Evolutionary conservation across 495 filamentous ascomycete genomes (phyloP).

Genomic region (Rusavskia elegans): DNA sequence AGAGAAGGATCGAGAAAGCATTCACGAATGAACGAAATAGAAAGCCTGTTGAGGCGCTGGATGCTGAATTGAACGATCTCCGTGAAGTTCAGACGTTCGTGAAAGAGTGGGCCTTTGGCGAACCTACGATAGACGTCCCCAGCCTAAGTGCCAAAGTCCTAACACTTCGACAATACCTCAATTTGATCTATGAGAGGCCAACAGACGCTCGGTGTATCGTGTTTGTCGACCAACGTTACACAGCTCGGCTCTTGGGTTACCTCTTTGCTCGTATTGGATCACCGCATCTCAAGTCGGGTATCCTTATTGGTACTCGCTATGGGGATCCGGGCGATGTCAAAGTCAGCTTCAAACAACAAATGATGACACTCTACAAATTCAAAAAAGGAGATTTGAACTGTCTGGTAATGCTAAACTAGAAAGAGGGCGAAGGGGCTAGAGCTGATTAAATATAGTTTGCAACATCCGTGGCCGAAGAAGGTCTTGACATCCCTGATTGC

Average conservation of each 20-base stretch:
- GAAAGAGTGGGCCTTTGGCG: slow-evolving; percentile 27
- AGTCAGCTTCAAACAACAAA: slow-evolving; percentile 56
- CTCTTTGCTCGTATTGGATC: slow-evolving; percentile 44
- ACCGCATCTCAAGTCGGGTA: slow-evolving; percentile 44
- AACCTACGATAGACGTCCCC: slow-evolving; percentile 13
- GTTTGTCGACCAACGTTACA: slow-evolving; percentile 67
- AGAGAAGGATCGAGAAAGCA: slow-evolving; percentile 35
- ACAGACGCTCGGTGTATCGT: slow-evolving; percentile 65
- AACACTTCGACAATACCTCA: slow-evolving; percentile 40
- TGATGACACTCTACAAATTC: slow-evolving; percentile 62
- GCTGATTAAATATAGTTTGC: slow-evolving; percentile 36
- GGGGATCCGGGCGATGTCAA: slow-evolving; percentile 35
- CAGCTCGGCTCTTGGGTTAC: slow-evolving; percentile 53
- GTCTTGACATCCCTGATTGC: slow-evolving; percentile 90
- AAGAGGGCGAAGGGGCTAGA: background rate
- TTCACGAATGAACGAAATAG: slow-evolving; percentile 13
- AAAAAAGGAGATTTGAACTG: slow-evolving; percentile 72
- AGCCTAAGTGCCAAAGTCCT: slow-evolving; percentile 61
- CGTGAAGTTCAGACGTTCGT: slow-evolving; percentile 44
- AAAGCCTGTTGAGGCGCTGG: slow-evolving; percentile 24
- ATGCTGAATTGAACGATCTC: slow-evolving; percentile 36
- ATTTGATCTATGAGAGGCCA: slow-evolving; percentile 36
- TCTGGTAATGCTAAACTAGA: slow-evolving; percentile 25
- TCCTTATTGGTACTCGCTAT: slow-evolving; percentile 44
- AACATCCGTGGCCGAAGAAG: slow-evolving; percentile 88